A percentile compares a stretch with the other conserved stretches of the same genome.
These are phyloP conservation scores for Carex arenaria DNA, from an alignment of 202 grass and related monocot species.

Conservation along the genomic window DNA sequence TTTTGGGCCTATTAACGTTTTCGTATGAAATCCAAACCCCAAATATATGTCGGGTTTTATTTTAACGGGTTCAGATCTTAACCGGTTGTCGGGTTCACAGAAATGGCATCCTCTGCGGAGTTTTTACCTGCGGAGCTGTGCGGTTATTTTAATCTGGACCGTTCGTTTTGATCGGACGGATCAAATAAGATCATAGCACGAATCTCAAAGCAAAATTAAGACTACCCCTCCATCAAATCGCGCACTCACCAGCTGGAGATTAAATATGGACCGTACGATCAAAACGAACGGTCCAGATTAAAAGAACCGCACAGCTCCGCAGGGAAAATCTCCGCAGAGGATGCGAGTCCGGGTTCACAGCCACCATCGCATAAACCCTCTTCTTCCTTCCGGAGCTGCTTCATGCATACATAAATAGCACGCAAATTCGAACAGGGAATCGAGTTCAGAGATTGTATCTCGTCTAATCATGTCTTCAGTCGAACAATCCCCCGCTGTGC, in stretches of 20 bases:
- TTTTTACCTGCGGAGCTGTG: too few relatives aligned
- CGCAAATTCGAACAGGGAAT: slow-evolving; percentile 7
- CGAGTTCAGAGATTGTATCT: slow-evolving; percentile 8
- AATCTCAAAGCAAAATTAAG: too few relatives aligned
- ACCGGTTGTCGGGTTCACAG: neutral
- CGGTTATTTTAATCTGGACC: too few relatives aligned
- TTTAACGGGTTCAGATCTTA: neutral
- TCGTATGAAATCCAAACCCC: neutral
- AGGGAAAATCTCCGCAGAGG: too few relatives aligned
- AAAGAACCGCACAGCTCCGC: too few relatives aligned
- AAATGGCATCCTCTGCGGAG: too few relatives aligned
- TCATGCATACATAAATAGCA: slow-evolving; percentile 12
- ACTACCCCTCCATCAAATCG: too few relatives aligned
- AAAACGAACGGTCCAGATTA: too few relatives aligned
- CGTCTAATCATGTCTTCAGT: slow-evolving; percentile 17
- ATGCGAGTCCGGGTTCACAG: slow-evolving; percentile 11
- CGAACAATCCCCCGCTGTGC: slow-evolving; percentile 26
- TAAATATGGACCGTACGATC: too few relatives aligned
- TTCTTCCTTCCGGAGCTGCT: slow-evolving; percentile 19
- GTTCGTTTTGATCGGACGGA: too few relatives aligned
- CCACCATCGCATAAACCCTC: slow-evolving; percentile 6
- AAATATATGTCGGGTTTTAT: neutral
- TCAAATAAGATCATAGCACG: too few relatives aligned
- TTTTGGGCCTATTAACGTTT: neutral
- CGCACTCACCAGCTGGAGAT: too few relatives aligned